These are phyloP conservation scores for Kwoniella heveanensis DNA, from an alignment of 768 basidiomycete genomes.

Conservation along the genomic window DNA sequence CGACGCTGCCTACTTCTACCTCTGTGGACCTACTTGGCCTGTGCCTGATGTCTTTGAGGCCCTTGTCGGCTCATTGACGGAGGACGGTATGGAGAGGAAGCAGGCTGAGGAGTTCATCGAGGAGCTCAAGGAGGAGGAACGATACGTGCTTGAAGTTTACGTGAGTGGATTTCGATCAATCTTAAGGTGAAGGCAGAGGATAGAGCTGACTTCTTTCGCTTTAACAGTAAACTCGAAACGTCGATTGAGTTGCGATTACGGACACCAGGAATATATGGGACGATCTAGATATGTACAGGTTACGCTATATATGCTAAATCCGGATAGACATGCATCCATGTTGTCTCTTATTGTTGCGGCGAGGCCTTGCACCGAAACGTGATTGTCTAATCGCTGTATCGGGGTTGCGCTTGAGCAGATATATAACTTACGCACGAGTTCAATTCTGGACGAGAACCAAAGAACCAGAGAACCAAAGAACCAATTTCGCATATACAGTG, in stretches of 20 bases:
- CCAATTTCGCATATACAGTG: constrained; percentile 1
- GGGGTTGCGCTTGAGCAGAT: too few relatives aligned
- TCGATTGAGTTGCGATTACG: neutral
- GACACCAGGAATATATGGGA: neutral
- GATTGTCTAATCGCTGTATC: too few relatives aligned
- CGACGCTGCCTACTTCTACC: constrained; percentile 70
- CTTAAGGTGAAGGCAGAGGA: too few relatives aligned
- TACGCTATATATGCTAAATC: neutral
- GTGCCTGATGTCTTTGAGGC: constrained; percentile 97
- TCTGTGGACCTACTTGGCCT: constrained; percentile 99
- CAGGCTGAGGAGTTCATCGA: constrained; percentile 81
- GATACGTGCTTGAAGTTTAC: constrained; percentile 90
- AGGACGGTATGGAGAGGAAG: constrained; percentile 67
- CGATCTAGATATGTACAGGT: constrained; percentile 1
- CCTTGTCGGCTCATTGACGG: constrained; percentile 75
- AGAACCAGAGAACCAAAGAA: neutral
- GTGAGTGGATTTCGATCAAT: constrained; percentile 2
- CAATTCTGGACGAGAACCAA: neutral
- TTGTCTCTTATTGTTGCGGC: neutral
- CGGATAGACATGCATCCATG: neutral
- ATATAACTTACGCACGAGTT: too few relatives aligned
- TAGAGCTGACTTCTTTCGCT: neutral
- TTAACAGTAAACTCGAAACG: neutral
- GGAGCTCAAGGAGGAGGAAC: constrained; percentile 81
- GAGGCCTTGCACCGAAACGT: too few relatives aligned